These are phyloP conservation scores for Penicillium janthinellum DNA, from an alignment of 2,329 filamentous ascomycete species.

Conservation along the genomic window DNA sequence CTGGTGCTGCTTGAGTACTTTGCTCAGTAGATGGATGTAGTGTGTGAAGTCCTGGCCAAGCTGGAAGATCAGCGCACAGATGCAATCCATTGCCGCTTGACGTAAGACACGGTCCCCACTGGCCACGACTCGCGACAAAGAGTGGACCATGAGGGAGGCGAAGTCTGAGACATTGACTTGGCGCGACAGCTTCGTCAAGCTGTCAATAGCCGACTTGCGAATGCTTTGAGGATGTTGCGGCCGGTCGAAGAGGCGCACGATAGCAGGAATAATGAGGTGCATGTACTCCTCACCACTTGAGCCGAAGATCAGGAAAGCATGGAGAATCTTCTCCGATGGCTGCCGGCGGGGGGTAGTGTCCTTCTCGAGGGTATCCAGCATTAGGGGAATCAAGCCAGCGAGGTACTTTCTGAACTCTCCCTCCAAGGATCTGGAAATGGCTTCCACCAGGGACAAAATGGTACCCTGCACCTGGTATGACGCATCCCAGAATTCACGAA, in stretches of 20 bases:
- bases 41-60: constrained; percentile 93
- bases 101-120: constrained; percentile 73
- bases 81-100: constrained; percentile 83
- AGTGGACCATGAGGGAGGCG: constrained; percentile 93
- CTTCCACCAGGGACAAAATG: constrained; percentile 88
- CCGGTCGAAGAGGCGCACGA: constrained; percentile 92
- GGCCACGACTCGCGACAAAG: constrained; percentile 78
- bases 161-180: constrained; percentile 98
- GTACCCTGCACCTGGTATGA: constrained; percentile 82
- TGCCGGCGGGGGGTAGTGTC: constrained; percentile 74
- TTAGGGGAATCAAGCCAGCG: constrained; percentile 82
- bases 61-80: constrained; percentile 94
- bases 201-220: constrained; percentile 88
- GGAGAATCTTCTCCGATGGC: constrained; percentile 86
- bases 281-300: constrained; percentile 97
- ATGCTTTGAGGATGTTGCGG: constrained; percentile 76
- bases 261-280: constrained; percentile 95
- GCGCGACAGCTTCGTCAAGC: constrained; percentile 87
- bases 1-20: constrained; percentile 74
- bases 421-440: constrained; percentile 88
- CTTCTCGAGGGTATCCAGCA: constrained; percentile 91
- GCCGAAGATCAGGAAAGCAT: constrained; percentile 94
- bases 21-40: constrained; percentile 91
- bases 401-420: constrained; percentile 98
- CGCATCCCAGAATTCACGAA: constrained; percentile 87